These are phyloP conservation scores for Zychaea mexicana DNA, from an alignment of 371 early-diverging fungal genomes.

Conservation along the genomic window DNA sequence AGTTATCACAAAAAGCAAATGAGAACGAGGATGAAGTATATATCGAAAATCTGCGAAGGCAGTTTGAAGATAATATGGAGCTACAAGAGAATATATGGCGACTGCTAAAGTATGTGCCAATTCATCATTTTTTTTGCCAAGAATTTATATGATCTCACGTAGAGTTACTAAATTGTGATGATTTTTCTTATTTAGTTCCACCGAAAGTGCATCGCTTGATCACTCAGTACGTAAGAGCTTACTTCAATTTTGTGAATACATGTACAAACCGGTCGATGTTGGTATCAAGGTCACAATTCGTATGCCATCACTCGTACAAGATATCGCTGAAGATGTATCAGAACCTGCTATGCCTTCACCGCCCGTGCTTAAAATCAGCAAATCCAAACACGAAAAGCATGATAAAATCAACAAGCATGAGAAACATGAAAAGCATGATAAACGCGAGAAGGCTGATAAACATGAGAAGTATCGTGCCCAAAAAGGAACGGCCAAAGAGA, in stretches of 20 bases:
- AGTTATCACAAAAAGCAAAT: conserved; percentile 12
- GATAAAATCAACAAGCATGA: not conserved
- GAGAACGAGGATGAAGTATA: conserved; percentile 38
- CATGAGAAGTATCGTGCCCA: not conserved
- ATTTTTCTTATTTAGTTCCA: conserved; percentile 15
- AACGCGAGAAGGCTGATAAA: not conserved
- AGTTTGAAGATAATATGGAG: conserved; percentile 37
- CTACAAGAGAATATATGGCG: conserved; percentile 46
- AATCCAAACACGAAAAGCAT: conserved; percentile 24
- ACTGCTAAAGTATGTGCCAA: conserved; percentile 42
- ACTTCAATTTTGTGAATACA: conserved; percentile 59
- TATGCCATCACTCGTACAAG: conserved; percentile 30
- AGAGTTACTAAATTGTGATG: not conserved
- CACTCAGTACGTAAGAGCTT: conserved; percentile 59
- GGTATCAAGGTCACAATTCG: conserved; percentile 58
- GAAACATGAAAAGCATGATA: not conserved
- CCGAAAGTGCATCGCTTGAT: conserved; percentile 39
- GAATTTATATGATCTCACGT: not conserved
- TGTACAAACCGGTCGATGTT: conserved; percentile 59
- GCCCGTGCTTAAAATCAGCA: conserved; percentile 29
- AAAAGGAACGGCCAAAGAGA: not conserved
- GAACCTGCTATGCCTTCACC: conserved; percentile 22
- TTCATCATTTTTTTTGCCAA: too few relatives aligned
- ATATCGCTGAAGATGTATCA: conserved; percentile 16
- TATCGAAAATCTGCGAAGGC: conserved; percentile 39